Base-by-base conservation (phyloP, 768 basidiomycete species). In the Rhizopogon sp. region DNA sequence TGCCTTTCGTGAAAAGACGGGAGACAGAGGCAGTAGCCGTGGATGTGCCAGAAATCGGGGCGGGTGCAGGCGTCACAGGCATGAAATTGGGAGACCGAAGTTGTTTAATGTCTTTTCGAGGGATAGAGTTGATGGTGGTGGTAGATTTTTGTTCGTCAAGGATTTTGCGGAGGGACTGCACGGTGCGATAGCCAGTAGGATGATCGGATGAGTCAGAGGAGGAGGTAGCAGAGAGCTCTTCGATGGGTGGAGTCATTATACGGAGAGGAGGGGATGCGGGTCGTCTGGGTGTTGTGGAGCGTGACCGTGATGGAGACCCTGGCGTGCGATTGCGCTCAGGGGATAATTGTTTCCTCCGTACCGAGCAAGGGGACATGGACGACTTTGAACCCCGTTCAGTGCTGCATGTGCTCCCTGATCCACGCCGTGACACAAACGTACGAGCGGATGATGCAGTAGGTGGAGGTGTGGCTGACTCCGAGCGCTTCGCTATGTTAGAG, bases 21-120 rank as follows among this genome's bases (percentile, higher is more conserved):
- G 88, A 89, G 46, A 92, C 76, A 29, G 84, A 87, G 1, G 89
- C 90, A 2, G 90, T 92, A 1, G 90, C 85, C 5, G 75, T 87
- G 3, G 86, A 88, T 4, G 86, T 85, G n/a, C 80, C 76, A 6
- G 85, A 73, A 1, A 68, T 64, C 9, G 82, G 80, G 9, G 76
- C 74, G 1, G 87, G 84, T 3, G 80, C 77, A 3, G 70, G 70
- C 44, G 65, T 77, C 55, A 67, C 63, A 29, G 53, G 81, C 72
- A 37, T 76, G 74, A 64, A 64, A 40, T 56, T 43, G 37, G 62
- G 65, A 17, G 63, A 25, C 33, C 66, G 65, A 35, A 20, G 39
- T 16, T 47, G n/a, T 43, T 55, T 64, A 14, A 37, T 16, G 39
- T 52, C 37, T 40, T 60, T 64, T 10, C 51, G 57, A n/a, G 35